These are phyloP conservation scores for Wakefieldia striispora DNA, from an alignment of 768 basidiomycete species.

Conservation along the genomic window DNA sequence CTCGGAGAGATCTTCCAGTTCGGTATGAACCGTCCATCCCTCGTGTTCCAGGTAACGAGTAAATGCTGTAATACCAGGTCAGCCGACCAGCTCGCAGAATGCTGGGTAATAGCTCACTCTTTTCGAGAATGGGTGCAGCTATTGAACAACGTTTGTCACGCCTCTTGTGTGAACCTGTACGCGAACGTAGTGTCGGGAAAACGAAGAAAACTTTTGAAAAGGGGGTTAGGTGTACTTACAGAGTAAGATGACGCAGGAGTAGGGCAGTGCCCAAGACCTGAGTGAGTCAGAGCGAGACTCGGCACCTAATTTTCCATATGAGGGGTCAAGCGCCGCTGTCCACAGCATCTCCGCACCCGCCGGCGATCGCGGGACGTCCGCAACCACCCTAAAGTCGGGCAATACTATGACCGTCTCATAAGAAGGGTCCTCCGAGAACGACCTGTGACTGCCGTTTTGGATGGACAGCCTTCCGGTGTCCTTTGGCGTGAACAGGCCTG, in stretches of 20 bases:
- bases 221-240: slow-evolving; percentile 50
- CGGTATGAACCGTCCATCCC: slow-evolving; percentile 75
- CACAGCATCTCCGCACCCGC: slow-evolving; percentile 72
- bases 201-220: not conserved
- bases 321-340: slow-evolving; percentile 59
- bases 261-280: slow-evolving; percentile 81
- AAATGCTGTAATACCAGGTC: slow-evolving; percentile 45
- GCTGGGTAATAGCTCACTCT: slow-evolving; percentile 44
- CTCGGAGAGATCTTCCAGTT: slow-evolving; percentile 57
- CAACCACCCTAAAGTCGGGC: slow-evolving; percentile 87
- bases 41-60: slow-evolving; percentile 57
- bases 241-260: slow-evolving; percentile 84
- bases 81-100: slow-evolving; percentile 9
- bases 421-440: slow-evolving; percentile 56
- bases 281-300: slow-evolving; percentile 45
- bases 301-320: slow-evolving; percentile 46
- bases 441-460: slow-evolving; percentile 80
- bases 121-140: slow-evolving; percentile 79
- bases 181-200: not conserved
- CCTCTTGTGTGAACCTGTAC: slow-evolving; percentile 85
- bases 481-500: slow-evolving; percentile 58
- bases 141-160: slow-evolving; percentile 91
- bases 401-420: slow-evolving; percentile 83
- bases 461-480: slow-evolving; percentile 62
- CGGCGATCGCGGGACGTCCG: slow-evolving; percentile 61